Base-by-base conservation (phyloP, 2,329 filamentous ascomycete species). In the Phaeosphaeriaceae sp. region DNA sequence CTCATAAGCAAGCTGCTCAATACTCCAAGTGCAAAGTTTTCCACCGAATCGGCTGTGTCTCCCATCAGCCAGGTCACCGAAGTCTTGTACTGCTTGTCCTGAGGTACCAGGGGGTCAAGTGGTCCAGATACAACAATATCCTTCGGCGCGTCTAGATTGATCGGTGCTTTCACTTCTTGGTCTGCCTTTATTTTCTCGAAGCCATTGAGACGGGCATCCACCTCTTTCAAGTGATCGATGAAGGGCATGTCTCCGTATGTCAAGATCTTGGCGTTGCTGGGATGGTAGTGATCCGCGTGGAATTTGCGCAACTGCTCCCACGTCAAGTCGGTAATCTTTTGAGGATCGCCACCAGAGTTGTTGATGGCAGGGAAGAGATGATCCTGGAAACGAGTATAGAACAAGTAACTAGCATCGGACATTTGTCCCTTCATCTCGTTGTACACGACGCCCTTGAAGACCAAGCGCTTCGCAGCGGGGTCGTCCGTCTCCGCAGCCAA, bases 401-500 rank as follows among this genome's bases (percentile, higher is more conserved):
- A 99, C 0, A 98, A 83, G 71, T 99, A 99, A 66, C 92, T 92
- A 7, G 94, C 93, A 76, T 99, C 95, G 1, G 95, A 98, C 89
- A 98, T 96, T 74, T 97, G 93, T 0, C 95, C 95, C 80, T 99
- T 99, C 95, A 99, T 99, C 81, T 99, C 95, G 72, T 99, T 99
- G 81, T 98, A 98, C 0, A 98, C 94, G 1, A 98, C 95, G 24
- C 94, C 94, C 81, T 98, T 98, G 84, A 98, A 98, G 0, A 97
- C 91, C 42, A 96, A 80, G 62, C 87, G 88, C 75, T 88, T 87
- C 72, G 88, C 86, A 55, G 88, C 70, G 62, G 80, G 69, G 57
- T 80, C 67, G 62, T 80, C 63, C 56, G 81, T 63, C 63, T 76
- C 71, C 22, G 75, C 78, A 27, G 82, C 81, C 53, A 85, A 70